Percentiles rank a stretch among this genome's conserved stretches.
Conservation (phyloP, 345 rosid genomes). For the Linum tenue region DNA sequence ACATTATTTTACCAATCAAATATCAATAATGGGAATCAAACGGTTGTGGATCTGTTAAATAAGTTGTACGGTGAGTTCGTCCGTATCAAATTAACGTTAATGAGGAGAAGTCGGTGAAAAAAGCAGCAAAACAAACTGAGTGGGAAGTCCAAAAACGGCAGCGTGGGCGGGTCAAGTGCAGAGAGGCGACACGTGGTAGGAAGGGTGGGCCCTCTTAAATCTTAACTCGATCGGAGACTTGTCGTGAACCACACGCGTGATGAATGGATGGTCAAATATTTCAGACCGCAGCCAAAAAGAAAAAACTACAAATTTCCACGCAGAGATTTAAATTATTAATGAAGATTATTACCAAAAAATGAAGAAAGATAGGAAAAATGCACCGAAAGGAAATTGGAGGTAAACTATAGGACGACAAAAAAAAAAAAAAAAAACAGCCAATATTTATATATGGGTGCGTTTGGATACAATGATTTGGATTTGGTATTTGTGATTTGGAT, state of each 20-base stretch:
- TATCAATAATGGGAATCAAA: too few species aligned
- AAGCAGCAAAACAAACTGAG: not conserved
- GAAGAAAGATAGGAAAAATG: too few species aligned
- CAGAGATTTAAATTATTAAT: too few species aligned
- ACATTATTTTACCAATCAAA: too few species aligned
- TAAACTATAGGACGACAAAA: not conserved
- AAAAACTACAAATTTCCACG: not conserved
- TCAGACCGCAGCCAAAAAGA: conserved; percentile 21
- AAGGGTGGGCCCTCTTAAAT: conserved; percentile 17
- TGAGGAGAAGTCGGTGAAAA: too few species aligned
- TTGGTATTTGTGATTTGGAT: too few species aligned
- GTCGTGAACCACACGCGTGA: conserved; percentile 68
- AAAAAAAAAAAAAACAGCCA: not conserved
- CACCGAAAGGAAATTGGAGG: not conserved
- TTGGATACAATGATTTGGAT: too few species aligned
- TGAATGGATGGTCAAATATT: conserved; percentile 32
- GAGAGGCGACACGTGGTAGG: conserved; percentile 16
- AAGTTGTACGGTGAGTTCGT: too few species aligned
- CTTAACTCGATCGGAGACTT: conserved; percentile 15
- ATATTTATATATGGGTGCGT: too few species aligned
- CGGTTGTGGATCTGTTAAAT: too few species aligned
- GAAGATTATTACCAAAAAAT: too few species aligned
- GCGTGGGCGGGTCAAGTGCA: conserved; percentile 6
- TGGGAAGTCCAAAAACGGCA: conserved; percentile 27
- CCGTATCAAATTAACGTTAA: too few species aligned